Evolutionary conservation across 2,329 filamentous ascomycete genomes (phyloP).

Genomic region (Phialocephala subalpina): DNA sequence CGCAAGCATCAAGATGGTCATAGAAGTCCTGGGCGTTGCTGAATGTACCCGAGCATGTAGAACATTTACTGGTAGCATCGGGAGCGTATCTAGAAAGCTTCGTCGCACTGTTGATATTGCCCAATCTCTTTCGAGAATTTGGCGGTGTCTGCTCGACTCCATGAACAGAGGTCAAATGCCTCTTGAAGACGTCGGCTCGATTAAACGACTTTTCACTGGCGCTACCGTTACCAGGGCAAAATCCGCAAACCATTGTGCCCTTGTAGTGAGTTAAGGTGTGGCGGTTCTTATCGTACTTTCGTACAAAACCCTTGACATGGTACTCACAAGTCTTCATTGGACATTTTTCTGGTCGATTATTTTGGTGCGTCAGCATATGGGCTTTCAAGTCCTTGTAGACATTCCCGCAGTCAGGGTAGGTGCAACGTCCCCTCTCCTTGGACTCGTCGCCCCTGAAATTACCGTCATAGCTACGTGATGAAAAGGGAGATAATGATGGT

Average conservation of each 20-base stretch:
- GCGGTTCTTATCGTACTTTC: conserved; percentile 97
- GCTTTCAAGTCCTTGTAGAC: conserved; percentile 75
- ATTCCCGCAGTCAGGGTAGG: conserved; percentile 64
- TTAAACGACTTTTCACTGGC: conserved; percentile 95
- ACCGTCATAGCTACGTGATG: conserved; percentile 39
- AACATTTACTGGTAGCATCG: conserved; percentile 87
- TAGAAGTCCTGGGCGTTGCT: conserved; percentile 94
- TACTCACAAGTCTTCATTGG: conserved; percentile 94
- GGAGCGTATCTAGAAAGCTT: conserved; percentile 75
- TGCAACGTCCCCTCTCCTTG: conserved; percentile 46
- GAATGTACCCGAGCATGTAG: conserved; percentile 87
- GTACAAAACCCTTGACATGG: conserved; percentile 90
- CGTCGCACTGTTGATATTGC: conserved; percentile 44
- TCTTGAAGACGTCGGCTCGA: conserved; percentile 95
- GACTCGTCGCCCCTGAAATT: conserved; percentile 43
- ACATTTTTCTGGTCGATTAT: conserved; percentile 93
- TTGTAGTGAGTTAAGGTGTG: conserved; percentile 98
- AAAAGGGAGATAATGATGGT: conserved; percentile 39
- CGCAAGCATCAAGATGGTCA: conserved; percentile 86
- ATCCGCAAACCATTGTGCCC: conserved; percentile 96
- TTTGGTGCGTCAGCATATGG: conserved; percentile 96
- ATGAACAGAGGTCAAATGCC: conserved; percentile 91
- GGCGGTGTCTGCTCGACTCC: conserved; percentile 94
- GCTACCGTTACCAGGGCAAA: conserved; percentile 88
- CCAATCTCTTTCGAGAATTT: conserved; percentile 77